Percentiles rank a stretch among this genome's conserved stretches.
Conservation (phyloP, 2,329 filamentous ascomycete genomes). For the Sporothrix pallida region DNA sequence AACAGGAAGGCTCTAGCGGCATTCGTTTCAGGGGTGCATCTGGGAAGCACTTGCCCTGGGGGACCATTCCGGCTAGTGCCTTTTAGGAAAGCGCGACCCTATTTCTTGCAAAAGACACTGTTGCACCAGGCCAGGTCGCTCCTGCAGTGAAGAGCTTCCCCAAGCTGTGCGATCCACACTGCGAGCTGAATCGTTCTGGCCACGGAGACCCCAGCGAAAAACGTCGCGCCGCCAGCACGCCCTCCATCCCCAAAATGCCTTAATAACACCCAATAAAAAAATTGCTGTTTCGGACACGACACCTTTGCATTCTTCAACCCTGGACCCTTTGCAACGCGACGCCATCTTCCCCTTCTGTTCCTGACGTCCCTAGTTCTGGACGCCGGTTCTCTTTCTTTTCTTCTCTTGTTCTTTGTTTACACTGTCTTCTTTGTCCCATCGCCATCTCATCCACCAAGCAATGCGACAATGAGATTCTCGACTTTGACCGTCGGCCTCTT, state of each 20-base stretch:
- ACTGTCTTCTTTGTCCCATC: neutral
- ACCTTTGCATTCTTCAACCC: slow-evolving; percentile 24
- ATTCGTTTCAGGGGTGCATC: slow-evolving; percentile 24
- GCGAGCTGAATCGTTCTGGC: slow-evolving; percentile 17
- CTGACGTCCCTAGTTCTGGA: neutral
- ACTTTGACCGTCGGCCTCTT: slow-evolving; percentile 71
- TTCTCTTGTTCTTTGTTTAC: neutral
- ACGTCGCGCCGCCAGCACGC: neutral
- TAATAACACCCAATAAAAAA: slow-evolving; percentile 11
- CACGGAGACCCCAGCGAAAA: slow-evolving; percentile 5
- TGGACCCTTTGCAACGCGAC: neutral
- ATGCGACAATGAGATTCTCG: slow-evolving; percentile 73
- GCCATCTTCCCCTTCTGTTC: neutral
- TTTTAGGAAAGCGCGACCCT: neutral
- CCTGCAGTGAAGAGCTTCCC: slow-evolving; percentile 20
- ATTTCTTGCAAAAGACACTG: neutral
- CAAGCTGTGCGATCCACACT: slow-evolving; percentile 24
- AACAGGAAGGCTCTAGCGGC: slow-evolving; percentile 18
- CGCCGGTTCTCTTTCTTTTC: neutral
- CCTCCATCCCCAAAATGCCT: neutral
- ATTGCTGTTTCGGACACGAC: slow-evolving; percentile 33
- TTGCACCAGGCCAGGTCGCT: slow-evolving; percentile 12
- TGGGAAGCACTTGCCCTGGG: neutral
- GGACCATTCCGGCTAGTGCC: neutral
- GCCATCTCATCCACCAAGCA: slow-evolving; percentile 45